Base-by-base conservation (phyloP, 2,329 filamentous ascomycete species). In the Tolypocladium cylindrosporum region DNA sequence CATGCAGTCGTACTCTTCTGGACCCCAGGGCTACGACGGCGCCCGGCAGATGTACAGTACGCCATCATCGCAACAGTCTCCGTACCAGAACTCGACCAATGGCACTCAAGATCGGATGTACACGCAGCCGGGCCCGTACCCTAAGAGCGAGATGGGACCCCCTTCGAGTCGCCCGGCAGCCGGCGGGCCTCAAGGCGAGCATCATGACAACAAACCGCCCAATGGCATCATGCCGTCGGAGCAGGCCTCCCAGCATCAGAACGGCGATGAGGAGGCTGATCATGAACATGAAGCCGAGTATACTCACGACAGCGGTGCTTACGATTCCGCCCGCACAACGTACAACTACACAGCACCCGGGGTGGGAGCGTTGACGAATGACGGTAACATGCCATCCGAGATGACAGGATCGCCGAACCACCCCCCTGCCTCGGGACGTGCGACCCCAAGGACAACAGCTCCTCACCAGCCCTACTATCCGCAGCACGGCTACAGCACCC, bases 131-230 rank as follows among this genome's bases (percentile, higher is more conserved):
- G 80, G 77, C 66, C 74, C 81, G 9, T 94, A 93, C 65, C 80
- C 90, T 61, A 95, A 95, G 78, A 89, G 79, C 60, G 91, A 96
- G 65, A 96, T 96, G 90, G 90, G 88, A 0, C 91, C 91, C 24
- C 90, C 91, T 13, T 83, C 89, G 39, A 77, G 75, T 58, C 81
- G 88, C 59, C 78, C 82, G 2, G 72, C 81, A 7, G 79, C 82
- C 51, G 75, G 82, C 42, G 81, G 84, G 55, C 74, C 80, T 4
- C 80, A 86, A 58, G 72, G 74, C 36, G 87, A 91, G 61, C 79
- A 84, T 57, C 75, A 82, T 52, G 85, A 89, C 60, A 77, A 84
- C 43, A 86, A 87, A 69, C 71, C 79, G 34, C 69, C 81, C 24
- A 93, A 93, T 70, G 81, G 88, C 60, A 81, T 88, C 66, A 80